Evolutionary conservation across 1,284 basidiomycete genomes (phyloP).

Genomic region (Crepidotus sp.): DNA sequence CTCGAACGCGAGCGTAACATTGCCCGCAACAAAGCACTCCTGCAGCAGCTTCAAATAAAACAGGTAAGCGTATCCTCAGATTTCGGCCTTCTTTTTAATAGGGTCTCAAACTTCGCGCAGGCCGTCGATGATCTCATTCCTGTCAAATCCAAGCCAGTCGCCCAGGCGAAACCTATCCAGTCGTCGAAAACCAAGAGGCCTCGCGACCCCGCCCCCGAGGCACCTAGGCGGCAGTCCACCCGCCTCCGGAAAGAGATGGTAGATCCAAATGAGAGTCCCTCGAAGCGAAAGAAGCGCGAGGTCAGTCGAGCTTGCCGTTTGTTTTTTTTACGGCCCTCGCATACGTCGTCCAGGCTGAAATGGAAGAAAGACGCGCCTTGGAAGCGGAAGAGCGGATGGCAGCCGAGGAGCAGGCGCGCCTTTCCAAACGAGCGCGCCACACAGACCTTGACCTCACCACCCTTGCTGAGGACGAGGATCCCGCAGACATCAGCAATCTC

Average conservation of each 20-base stretch:
- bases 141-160: slow-evolving; percentile 28
- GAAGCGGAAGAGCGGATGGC: slow-evolving; percentile 51
- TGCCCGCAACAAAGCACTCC: slow-evolving; percentile 61
- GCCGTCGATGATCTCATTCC: slow-evolving; percentile 41
- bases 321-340: background rate
- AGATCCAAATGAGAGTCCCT: slow-evolving; percentile 56
- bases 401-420: slow-evolving; percentile 50
- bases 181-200: slow-evolving; percentile 45
- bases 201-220: slow-evolving; percentile 31
- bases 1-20: slow-evolving; percentile 69
- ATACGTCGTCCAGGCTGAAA: slow-evolving; percentile 30
- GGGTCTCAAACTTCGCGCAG: background rate
- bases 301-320: slow-evolving; percentile 28
- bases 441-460: slow-evolving; percentile 54
- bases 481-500: slow-evolving; percentile 38
- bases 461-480: slow-evolving; percentile 41
- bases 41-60: slow-evolving; percentile 60
- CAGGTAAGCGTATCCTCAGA: slow-evolving; percentile 21
- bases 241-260: slow-evolving; percentile 39
- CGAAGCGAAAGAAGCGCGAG: slow-evolving; percentile 54
- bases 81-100: background rate
- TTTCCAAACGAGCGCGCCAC: slow-evolving; percentile 58
- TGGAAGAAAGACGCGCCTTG: slow-evolving; percentile 37
- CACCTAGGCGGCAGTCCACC: slow-evolving; percentile 55
- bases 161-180: slow-evolving; percentile 56